Base-by-base conservation (phyloP, 345 rosid genomes). In the Salix koriyanagi region DNA sequence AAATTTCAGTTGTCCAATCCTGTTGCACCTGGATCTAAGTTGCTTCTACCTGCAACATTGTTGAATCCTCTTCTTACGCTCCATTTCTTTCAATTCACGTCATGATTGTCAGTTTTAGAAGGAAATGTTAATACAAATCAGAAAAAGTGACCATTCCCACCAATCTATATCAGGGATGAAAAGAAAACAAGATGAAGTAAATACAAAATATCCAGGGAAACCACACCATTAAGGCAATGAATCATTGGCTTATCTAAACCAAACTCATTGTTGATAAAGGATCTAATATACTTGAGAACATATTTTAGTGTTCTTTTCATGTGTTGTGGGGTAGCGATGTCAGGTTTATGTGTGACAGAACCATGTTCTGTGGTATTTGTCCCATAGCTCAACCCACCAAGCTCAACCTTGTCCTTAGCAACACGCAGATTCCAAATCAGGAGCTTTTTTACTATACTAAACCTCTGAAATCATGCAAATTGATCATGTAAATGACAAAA, bases 361-460 rank as follows among this genome's bases (percentile, higher is more conserved):
- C 66, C 81, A 62, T 69, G 80, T 79, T 76, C 65, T 56, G 23
- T 25, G 75, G 60, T 62, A 14, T 54, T 50, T 73, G 48, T 68
- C 30, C 21, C 26, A 14, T 26, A 50, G 36, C 37, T 77, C 39
- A 56, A 23, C 7, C 68, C 15, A 30, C 67, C 64, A 25, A 46
- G 70, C 62, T 3, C 67, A 60, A 28, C 48, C 70, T 75, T 71
- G 74, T 75, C 79, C 37, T 13, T 36, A 14, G 26, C 52, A 73
- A 70, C 61, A 74, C 58, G 14, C 26, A 54, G 56, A 81, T 78
- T 42, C 76, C 66, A 68, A 46, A n/a, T 28, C 15, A 60, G 7
- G 50, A 26, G 46, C 44, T 26, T 36, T 34, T 15, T 2, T 56
- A 56, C 52, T 68, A 28, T 71, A 39, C 13, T 34, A 62, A 74